Base-by-base conservation (phyloP, 129 eudicot species). In the Heracleum sosnowskyi region DNA sequence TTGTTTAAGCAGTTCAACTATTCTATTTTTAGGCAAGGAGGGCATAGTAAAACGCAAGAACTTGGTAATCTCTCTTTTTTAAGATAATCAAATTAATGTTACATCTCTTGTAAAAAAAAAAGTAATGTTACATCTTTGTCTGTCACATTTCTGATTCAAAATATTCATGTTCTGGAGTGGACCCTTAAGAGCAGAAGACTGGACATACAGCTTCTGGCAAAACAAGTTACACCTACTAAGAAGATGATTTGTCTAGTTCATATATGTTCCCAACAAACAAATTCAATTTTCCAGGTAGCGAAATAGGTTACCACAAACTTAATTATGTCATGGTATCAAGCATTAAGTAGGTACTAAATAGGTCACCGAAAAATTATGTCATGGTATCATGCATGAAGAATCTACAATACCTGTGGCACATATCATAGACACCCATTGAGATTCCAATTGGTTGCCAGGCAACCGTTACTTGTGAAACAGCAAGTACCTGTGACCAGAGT, bases 371-470 rank as follows among this genome's bases (percentile, higher is more conserved):
- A 69, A 44, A 69, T 0, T 16, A 31, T 31, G 15, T 5, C 39
- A 66, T n/a, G 26, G 36, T 36, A 7, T 70, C 69, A 62, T 10
- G 13, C 75, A 76, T 44, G 34, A 64, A 35, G 51, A 62, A 69
- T 35, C 18, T 5, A 20, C 51, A 10, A 69, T 96, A 96, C 99
- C 99, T 92, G 80, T 92, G 99, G 79, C 99, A 96, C 92, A 96
- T 96, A 80, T 96, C 99, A 36, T 96, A 96, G 76, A 92, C 99
- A 82, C 99, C 99, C 97, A 96, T 96, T 62, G 92, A 79, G 76
- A 96, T 96, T 82, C 99, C 99, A 83, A 96, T 92, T 47, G 99
- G 99, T 83, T 88, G 97, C 99, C 99, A 96, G 26, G 99, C 97
- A 79, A 96, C 99, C 96, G 90, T 92, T 57, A 96, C 93, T 74